phyloP scores from a whole-genome alignment of 768 basidiomycete species.

The Rickenella mellea region DNA sequence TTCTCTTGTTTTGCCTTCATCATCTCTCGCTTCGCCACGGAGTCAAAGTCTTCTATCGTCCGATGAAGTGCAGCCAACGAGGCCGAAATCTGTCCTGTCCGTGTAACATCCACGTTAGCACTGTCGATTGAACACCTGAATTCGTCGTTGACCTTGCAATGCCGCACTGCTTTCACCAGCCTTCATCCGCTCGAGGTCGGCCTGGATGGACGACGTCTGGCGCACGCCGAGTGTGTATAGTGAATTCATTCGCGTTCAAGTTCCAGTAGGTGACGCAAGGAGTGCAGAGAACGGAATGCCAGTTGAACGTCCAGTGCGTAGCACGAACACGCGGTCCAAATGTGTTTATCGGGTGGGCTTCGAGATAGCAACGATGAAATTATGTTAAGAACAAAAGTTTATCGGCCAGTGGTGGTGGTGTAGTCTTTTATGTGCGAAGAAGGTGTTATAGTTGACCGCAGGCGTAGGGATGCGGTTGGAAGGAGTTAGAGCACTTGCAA shows the following conservation, averaged over 20 bases:
- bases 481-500: too few species aligned
- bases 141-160: slow-evolving; percentile 51
- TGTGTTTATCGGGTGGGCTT: too few species aligned
- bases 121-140: background rate
- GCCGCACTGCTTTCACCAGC: slow-evolving; percentile 76
- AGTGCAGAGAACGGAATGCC: too few species aligned
- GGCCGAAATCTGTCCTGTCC: slow-evolving; percentile 93
- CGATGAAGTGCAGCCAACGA: slow-evolving; percentile 90
- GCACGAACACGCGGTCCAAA: too few species aligned
- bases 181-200: slow-evolving; percentile 77
- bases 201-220: slow-evolving; percentile 80
- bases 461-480: too few species aligned
- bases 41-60: slow-evolving; percentile 95
- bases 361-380: too few species aligned
- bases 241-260: slow-evolving; percentile 63
- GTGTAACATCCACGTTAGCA: slow-evolving; percentile 14
- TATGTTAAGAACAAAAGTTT: too few species aligned
- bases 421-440: too few species aligned
- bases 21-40: slow-evolving; percentile 93
- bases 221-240: slow-evolving; percentile 89
- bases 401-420: too few species aligned
- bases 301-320: too few species aligned
- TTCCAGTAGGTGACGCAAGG: background rate
- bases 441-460: too few species aligned
- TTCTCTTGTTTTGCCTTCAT: slow-evolving; percentile 96